Percentiles rank a stretch among this genome's conserved stretches.
Evolutionary conservation across 345 rosid species (phyloP).

Genomic region (Moringa oleifera): DNA sequence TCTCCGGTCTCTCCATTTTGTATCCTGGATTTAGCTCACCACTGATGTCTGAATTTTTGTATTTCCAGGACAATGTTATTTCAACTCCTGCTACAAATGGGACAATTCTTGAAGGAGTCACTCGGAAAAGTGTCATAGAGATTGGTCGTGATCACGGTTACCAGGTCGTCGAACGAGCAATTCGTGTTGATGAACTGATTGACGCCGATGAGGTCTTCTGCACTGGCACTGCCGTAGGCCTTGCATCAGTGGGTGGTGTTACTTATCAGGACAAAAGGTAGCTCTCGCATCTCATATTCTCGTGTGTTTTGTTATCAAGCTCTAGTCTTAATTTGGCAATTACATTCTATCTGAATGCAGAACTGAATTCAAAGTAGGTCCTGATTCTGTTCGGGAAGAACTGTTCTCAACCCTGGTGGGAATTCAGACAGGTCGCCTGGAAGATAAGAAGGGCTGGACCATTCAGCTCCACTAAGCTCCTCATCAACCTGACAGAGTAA

Average conservation of each 20-base stretch:
- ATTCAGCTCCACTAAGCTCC: constrained; percentile 29
- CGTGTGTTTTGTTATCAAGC: neutral
- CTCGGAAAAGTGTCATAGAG: constrained; percentile 69
- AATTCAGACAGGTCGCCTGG: constrained; percentile 59
- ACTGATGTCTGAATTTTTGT: neutral
- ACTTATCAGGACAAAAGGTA: constrained; percentile 56
- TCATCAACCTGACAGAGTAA: neutral
- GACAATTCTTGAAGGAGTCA: constrained; percentile 69
- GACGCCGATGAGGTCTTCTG: constrained; percentile 75
- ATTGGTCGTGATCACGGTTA: constrained; percentile 67
- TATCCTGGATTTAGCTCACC: too few species aligned
- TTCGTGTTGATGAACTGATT: constrained; percentile 49
- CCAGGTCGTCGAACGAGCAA: constrained; percentile 54
- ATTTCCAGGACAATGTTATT: constrained; percentile 49
- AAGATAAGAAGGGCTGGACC: constrained; percentile 75
- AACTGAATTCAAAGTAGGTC: constrained; percentile 42
- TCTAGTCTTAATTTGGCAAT: too few species aligned
- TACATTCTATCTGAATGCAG: constrained; percentile 28
- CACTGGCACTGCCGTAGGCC: constrained; percentile 76
- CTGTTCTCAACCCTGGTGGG: constrained; percentile 56
- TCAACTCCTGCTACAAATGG: constrained; percentile 76
- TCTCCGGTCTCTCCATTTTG: neutral
- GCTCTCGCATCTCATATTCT: neutral
- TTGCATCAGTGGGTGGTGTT: constrained; percentile 60
- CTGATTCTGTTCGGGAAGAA: constrained; percentile 38